Conservation (phyloP, 805 yeast genomes). For the Schwanniomyces yamadae region DNA sequence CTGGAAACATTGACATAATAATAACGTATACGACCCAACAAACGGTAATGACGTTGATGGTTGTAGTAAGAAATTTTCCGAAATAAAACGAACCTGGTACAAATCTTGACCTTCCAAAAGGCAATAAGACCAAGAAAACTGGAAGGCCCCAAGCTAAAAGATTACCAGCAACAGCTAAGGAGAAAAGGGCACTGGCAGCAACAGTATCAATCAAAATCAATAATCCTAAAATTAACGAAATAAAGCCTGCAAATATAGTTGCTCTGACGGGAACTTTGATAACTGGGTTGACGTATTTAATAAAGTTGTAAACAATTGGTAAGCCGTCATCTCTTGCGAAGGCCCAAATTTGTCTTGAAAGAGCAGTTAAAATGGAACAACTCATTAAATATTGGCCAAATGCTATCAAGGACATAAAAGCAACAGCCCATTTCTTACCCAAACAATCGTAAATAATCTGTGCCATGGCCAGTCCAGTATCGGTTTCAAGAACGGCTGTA, state of each 20-base stretch:
- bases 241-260: conserved; percentile 50
- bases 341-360: conserved; percentile 72
- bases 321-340: conserved; percentile 76
- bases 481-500: conserved; percentile 39
- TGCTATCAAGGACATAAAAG: conserved; percentile 57
- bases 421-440: conserved; percentile 65
- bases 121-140: conserved; percentile 51
- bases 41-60: conserved; percentile 45
- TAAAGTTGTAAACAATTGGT: conserved; percentile 52
- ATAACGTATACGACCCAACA: conserved; percentile 54
- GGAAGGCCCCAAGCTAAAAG: conserved; percentile 64
- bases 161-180: conserved; percentile 62
- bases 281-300: conserved; percentile 56
- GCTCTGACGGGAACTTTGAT: conserved; percentile 68
- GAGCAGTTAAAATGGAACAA: conserved; percentile 58
- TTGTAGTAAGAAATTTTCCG: conserved; percentile 48
- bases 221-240: conserved; percentile 54
- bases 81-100: conserved; percentile 67
- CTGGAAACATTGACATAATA: conserved; percentile 63
- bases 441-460: conserved; percentile 61
- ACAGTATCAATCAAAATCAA: conserved; percentile 56
- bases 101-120: conserved; percentile 50
- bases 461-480: conserved; percentile 63
- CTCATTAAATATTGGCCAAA: conserved; percentile 68
- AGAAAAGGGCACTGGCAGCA: conserved; percentile 69